Evolutionary conservation across 495 filamentous ascomycete genomes (phyloP), one percentile per base, ranked within the genome.

Genomic region (Barbatosphaeria neglecta): DNA sequence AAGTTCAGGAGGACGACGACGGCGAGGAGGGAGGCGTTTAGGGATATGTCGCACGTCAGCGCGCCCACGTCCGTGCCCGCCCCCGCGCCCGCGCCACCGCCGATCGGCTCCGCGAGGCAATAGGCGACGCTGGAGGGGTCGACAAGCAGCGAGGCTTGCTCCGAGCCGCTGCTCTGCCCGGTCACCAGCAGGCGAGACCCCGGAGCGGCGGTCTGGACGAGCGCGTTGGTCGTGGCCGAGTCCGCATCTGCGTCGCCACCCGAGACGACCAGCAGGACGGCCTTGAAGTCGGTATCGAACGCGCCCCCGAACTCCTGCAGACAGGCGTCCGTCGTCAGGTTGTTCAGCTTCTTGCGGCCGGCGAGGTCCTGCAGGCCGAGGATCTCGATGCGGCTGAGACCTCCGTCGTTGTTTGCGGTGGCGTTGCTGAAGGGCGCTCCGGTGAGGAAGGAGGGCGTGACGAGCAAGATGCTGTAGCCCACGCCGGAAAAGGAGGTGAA

Each of bases 21-120:
- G 41, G 62, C 63, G 6, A 73, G 56, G 16, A 70, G 63, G 2
- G 62, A 53, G 24, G 55, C 59, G 56, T 64, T 66, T n/a, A 70
- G 56, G 40, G 53, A 60, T 33, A 73, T 59, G 6, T 54, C 52
- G 57, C 67, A 73, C 1, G 58, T 60, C 27, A 54, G 45, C 22
- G 50, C 53, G 23, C n/a, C n/a, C n/a, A n/a, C n/a, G n/a, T n/a
- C n/a, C n/a, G n/a, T n/a, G n/a, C n/a, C n/a, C n/a, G n/a, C n/a
- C n/a, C n/a, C n/a, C n/a, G n/a, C n/a, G n/a, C 53, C 41, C 9
- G 47, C 16, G 15, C 38, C 38, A 13, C 35, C 48, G 31, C 6
- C 13, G 9, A 4, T 35, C 4, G 50, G 57, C 17, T 57, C 50
- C 39, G 59, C 61, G 18, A 69, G 60, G 49, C 66, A 69, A 50